Evolutionary conservation across 2,329 filamentous ascomycete species (phyloP).

Genomic region (Pseudonectria buxi): DNA sequence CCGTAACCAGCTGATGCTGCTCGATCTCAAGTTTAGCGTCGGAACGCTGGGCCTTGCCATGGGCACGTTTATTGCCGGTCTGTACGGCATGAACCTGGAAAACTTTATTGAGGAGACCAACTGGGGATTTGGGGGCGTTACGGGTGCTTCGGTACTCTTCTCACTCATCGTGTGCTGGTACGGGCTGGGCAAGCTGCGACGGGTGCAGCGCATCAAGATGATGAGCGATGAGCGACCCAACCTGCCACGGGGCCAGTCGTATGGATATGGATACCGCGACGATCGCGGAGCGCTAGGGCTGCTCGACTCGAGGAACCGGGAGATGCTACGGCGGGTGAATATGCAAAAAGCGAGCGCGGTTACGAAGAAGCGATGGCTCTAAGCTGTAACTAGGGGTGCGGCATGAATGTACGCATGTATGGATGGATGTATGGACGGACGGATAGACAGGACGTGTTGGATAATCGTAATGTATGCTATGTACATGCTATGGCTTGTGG

Average conservation of each 20-base stretch:
- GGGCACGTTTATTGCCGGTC: slow-evolving; percentile 90
- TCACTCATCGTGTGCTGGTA: slow-evolving; percentile 75
- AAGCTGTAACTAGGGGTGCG: no score
- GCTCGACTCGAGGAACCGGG: slow-evolving; percentile 47
- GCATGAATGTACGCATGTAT: slow-evolving; percentile 1
- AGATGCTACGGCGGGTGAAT: slow-evolving; percentile 47
- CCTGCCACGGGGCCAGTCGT: slow-evolving; percentile 33
- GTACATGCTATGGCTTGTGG: no score
- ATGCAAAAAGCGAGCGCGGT: slow-evolving; percentile 36
- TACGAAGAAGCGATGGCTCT: slow-evolving; percentile 30
- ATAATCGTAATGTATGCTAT: background rate
- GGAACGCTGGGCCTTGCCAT: slow-evolving; percentile 90
- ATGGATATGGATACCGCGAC: slow-evolving; percentile 36
- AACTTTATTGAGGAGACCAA: slow-evolving; percentile 96
- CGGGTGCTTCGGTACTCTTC: slow-evolving; percentile 61
- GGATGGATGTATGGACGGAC: background rate
- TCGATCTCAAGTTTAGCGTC: slow-evolving; percentile 94
- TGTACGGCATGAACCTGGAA: slow-evolving; percentile 99
- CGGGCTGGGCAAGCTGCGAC: slow-evolving; percentile 74
- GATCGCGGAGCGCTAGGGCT: slow-evolving; percentile 39
- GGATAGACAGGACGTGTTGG: background rate
- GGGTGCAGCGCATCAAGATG: slow-evolving; percentile 86
- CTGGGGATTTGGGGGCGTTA: slow-evolving; percentile 76
- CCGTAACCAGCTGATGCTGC: slow-evolving; percentile 93
- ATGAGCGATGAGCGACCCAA: slow-evolving; percentile 40